phyloP scores from a whole-genome alignment of 2,329 filamentous ascomycete species.

The Chaetomiaceae sp. region DNA sequence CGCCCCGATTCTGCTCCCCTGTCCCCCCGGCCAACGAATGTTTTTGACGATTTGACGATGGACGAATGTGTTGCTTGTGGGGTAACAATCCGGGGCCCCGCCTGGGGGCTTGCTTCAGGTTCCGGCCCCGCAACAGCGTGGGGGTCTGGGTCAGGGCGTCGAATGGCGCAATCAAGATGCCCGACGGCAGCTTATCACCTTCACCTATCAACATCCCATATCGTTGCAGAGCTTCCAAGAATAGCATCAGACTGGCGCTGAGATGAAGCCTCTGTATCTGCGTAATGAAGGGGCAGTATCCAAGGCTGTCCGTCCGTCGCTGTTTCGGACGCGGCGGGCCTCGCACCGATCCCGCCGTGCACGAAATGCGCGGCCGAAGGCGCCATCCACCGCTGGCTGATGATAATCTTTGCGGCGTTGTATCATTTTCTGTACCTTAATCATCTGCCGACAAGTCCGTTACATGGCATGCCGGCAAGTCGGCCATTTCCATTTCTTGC shows the following conservation, averaged over 20 bases:
- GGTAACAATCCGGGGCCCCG: slow-evolving; percentile 10
- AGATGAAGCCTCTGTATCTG: not conserved
- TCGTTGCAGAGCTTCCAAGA: no score
- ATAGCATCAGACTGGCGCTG: not conserved
- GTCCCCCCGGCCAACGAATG: no score
- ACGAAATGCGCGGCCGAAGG: not conserved
- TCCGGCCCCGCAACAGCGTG: no score
- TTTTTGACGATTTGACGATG: no score
- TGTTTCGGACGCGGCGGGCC: not conserved
- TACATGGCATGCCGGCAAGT: no score
- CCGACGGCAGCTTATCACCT: slow-evolving; percentile 1
- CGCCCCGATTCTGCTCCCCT: no score
- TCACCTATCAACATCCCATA: not conserved
- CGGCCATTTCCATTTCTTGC: not conserved
- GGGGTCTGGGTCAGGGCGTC: slow-evolving; percentile 14
- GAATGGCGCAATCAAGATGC: not conserved
- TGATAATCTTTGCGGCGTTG: no score
- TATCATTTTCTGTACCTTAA: no score
- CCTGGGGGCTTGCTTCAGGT: no score
- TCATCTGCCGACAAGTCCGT: no score
- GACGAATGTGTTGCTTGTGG: slow-evolving; percentile 12
- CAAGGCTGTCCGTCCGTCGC: not conserved
- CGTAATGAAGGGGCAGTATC: not conserved
- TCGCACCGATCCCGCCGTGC: not conserved
- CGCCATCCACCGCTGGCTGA: no score